Percentiles rank a stretch among this genome's conserved stretches.
Conservation (phyloP, 192 early-diverging fungal species). For the Piromyces sp. region DNA sequence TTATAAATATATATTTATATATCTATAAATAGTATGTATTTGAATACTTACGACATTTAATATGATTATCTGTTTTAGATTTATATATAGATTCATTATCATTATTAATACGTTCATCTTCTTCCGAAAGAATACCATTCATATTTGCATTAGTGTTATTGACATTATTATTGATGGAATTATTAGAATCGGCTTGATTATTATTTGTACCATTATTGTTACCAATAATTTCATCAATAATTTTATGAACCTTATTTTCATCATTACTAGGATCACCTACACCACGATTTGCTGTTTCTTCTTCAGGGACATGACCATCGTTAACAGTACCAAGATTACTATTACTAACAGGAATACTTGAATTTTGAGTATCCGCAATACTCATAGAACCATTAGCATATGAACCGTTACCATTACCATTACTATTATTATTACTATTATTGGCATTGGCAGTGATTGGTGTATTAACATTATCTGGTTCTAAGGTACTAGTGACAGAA, state of each 20-base stretch:
- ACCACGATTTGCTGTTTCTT: background rate
- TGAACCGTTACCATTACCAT: too few species aligned
- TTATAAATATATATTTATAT: too few species aligned
- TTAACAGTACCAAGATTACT: background rate
- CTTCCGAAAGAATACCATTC: background rate
- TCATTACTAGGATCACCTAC: background rate
- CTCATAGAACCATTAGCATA: too few species aligned
- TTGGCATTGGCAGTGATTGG: background rate
- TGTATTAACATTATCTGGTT: background rate
- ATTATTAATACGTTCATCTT: background rate
- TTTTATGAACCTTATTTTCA: background rate
- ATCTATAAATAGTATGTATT: too few species aligned
- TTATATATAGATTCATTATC: background rate
- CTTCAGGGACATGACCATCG: background rate
- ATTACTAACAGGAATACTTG: background rate
- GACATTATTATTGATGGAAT: background rate
- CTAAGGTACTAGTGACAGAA: background rate
- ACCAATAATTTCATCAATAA: background rate
- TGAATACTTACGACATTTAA: background rate
- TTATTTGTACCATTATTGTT: background rate
- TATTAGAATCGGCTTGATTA: background rate
- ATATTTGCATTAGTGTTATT: background rate
- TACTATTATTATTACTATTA: background rate
- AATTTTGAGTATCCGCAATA: too few species aligned
- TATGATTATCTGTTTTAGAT: background rate